These are phyloP conservation scores for Candida morakotiae DNA, from an alignment of 805 yeast species.

Conservation along the genomic window DNA sequence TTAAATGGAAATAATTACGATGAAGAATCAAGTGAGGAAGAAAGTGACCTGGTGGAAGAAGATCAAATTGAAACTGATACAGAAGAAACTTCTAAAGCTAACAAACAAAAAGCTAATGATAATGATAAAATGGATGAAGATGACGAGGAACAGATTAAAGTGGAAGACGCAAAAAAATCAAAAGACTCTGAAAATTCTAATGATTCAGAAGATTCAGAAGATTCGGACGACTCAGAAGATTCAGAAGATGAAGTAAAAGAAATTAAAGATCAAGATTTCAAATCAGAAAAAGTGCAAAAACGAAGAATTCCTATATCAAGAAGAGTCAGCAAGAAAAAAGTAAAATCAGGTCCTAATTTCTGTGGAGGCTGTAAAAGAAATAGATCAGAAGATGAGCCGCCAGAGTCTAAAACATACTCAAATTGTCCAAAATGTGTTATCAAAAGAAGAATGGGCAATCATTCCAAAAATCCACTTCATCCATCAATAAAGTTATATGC, in stretches of 20 bases:
- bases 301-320: neutral
- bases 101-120: neutral
- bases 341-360: neutral
- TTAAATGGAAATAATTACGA: neutral
- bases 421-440: conserved; percentile 1
- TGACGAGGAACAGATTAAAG: neutral
- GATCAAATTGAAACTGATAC: neutral
- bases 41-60: neutral
- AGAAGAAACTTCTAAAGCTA: neutral
- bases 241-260: neutral
- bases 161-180: too few relatives aligned
- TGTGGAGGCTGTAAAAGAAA: neutral
- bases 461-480: neutral
- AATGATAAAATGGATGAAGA: too few relatives aligned
- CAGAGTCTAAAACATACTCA: neutral
- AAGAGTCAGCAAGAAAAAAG: neutral
- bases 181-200: neutral
- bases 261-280: neutral
- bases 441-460: neutral
- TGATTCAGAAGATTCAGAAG: neutral
- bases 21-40: neutral
- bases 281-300: neutral
- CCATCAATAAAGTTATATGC: neutral
- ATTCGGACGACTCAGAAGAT: neutral
- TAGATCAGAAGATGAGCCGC: neutral